Percentiles rank a stretch among this genome's conserved stretches.
These are phyloP conservation scores for Neurospora sp. DNA, from an alignment of 495 filamentous ascomycete genomes.

Conservation along the genomic window DNA sequence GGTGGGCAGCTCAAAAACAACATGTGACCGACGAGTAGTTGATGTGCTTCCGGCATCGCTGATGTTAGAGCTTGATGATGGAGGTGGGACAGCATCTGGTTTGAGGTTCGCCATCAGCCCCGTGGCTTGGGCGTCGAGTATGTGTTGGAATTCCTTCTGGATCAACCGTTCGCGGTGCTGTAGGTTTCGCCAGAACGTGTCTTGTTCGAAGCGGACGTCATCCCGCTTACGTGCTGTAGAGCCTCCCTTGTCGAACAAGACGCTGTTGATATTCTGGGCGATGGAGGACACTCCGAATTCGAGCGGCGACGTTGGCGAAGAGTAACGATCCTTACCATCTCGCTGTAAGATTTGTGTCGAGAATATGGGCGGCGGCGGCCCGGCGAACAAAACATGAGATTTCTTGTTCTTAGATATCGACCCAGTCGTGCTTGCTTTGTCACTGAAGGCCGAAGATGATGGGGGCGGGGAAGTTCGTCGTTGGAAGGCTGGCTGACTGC, in stretches of 20 bases:
- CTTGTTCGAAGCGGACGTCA: slow-evolving; percentile 14
- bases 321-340: slow-evolving; percentile 18
- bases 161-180: slow-evolving; percentile 48
- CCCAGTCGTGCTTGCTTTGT: slow-evolving; percentile 8
- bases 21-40: slow-evolving; percentile 23
- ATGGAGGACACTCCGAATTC: slow-evolving; percentile 6
- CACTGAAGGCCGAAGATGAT: slow-evolving; percentile 8
- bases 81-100: slow-evolving; percentile 4
- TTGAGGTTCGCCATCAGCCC: slow-evolving; percentile 43
- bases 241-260: slow-evolving; percentile 19
- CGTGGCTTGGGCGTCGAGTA: slow-evolving; percentile 78
- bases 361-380: slow-evolving; percentile 26
- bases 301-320: not conserved
- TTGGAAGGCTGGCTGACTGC: not conserved
- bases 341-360: slow-evolving; percentile 18
- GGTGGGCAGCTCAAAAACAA: slow-evolving; percentile 12
- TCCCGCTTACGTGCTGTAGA: slow-evolving; percentile 4
- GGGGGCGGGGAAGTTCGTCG: not conserved
- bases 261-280: slow-evolving; percentile 21
- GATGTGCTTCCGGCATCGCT: slow-evolving; percentile 30
- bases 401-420: slow-evolving; percentile 15
- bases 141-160: slow-evolving; percentile 63
- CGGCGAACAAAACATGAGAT: slow-evolving; percentile 18
- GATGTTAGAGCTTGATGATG: slow-evolving; percentile 1
- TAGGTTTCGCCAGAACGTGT: slow-evolving; percentile 26